phyloP scores from a whole-genome alignment of 2,329 filamentous ascomycete species.

The Penicillium sp. region DNA sequence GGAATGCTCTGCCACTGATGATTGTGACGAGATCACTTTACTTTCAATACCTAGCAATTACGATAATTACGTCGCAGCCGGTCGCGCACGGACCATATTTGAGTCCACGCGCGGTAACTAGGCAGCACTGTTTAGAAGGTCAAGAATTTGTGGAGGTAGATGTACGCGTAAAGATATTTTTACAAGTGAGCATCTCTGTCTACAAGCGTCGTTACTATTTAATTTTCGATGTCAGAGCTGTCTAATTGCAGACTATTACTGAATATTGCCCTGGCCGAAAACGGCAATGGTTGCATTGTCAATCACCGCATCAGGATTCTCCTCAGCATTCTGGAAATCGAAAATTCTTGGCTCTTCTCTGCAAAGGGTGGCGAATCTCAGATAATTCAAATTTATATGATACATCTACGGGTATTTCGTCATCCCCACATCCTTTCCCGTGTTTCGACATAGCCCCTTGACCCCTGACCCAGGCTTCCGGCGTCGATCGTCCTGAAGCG shows the following conservation, averaged over 20 bases:
- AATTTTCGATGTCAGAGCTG: constrained; percentile 1
- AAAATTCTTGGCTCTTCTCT: constrained; percentile 7
- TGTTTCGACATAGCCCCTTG: neutral
- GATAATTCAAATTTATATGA: neutral
- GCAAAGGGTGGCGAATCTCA: neutral
- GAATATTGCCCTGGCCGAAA: neutral
- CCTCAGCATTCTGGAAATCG: constrained; percentile 10
- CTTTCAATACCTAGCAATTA: neutral
- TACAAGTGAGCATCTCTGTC: neutral
- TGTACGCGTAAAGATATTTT: too few species aligned
- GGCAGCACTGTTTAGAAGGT: neutral
- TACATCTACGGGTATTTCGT: neutral
- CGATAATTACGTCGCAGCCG: neutral
- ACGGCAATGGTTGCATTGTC: constrained; percentile 7
- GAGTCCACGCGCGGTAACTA: neutral
- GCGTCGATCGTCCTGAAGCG: neutral
- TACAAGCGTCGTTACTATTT: neutral
- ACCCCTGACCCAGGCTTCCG: neutral
- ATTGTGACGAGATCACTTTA: neutral
- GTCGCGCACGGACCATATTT: neutral
- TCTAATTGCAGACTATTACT: neutral
- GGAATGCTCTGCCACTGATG: neutral
- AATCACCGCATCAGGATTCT: neutral
- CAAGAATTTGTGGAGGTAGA: too few species aligned
- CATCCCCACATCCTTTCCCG: neutral